Evolutionary conservation across 306 rosid genomes (phyloP), one percentile per base, ranked within the genome.

Genomic region (Prunus mongolica): DNA sequence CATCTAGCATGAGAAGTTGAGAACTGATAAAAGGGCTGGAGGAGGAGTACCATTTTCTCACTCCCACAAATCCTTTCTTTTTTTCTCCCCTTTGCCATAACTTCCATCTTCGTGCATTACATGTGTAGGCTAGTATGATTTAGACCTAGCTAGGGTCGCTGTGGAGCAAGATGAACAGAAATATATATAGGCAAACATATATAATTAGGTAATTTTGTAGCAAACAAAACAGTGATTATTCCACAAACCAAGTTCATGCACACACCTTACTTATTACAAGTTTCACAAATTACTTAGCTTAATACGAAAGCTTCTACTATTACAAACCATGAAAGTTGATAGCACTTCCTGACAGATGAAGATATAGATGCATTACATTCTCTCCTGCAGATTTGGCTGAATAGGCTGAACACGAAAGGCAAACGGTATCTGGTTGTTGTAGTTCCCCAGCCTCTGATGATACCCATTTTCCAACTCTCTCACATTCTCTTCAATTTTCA

Each of bases 401-500:
- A 82, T 79, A 16, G 91, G 90, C 86, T 89, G 89, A 28, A 87
- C 96, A 2, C 98, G 87, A 69, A 87, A 89, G 22, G 91, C 79
- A 78, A 93, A 90, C 27, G 86, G 83, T 76, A 91, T 70, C 30
- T 85, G 88, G 80, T 57, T 80, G 64, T 68, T 78, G 78, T 72
- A 84, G 50, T 88, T 82, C 73, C 90, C 83, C 76, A 72, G 38
- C 32, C 81, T 71, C 56, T 77, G 79, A n/a, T 83, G 76, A 72
- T 84, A 89, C 38, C 86, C 91, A 82, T 65, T 83, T 44, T 81
- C 93, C 88, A 82, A 68, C 25, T 86, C 90, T 72, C 93, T 89
- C 58, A 56, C 65, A 18, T 70, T 82, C n/a, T 83, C 89, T 79
- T 85, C 93, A 51, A 79, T 64, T 20, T 87, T 89, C 87, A 89